Percentiles rank a stretch among this genome's conserved stretches.
Conservation (phyloP, 352 stramenopile genomes). For the Thalassiosira sp. region DNA sequence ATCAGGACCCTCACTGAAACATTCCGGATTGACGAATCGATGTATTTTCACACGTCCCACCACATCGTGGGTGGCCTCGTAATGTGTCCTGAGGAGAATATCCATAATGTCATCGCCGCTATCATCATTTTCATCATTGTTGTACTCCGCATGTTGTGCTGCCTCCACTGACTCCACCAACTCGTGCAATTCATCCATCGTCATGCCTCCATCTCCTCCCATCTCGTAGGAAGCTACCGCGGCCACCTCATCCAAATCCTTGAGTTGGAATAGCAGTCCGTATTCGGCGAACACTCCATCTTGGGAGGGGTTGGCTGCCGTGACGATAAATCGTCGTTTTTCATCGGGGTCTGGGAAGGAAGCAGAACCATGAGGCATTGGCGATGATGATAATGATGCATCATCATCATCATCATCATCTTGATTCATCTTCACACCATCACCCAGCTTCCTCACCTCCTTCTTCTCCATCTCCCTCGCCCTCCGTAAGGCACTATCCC, state of each 20-base stretch:
- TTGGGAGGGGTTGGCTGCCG: constrained; percentile 19
- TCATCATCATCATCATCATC: background rate
- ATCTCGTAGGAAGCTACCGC: constrained; percentile 22
- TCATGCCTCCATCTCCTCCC: constrained; percentile 15
- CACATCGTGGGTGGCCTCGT: constrained; percentile 47
- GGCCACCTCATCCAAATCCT: constrained; percentile 40
- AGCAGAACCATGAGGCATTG: background rate
- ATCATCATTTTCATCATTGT: background rate
- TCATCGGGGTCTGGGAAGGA: constrained; percentile 33
- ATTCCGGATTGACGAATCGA: constrained; percentile 46
- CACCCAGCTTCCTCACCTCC: too few relatives aligned
- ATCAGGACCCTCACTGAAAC: constrained; percentile 29
- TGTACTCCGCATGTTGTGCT: background rate
- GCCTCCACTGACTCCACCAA: constrained; percentile 20
- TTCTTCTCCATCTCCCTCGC: background rate
- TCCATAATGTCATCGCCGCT: constrained; percentile 27
- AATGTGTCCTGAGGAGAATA: constrained; percentile 38
- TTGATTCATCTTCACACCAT: too few relatives aligned
- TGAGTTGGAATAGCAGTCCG: constrained; percentile 39
- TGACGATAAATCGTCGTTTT: constrained; percentile 41
- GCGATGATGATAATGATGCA: background rate
- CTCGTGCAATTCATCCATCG: constrained; percentile 32
- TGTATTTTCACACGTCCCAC: constrained; percentile 44
- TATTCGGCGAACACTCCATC: constrained; percentile 47
- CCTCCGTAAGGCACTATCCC: constrained; percentile 9